phyloP scores from a whole-genome alignment of 116 monocot species.

The Papilionanthe hybrid region DNA sequence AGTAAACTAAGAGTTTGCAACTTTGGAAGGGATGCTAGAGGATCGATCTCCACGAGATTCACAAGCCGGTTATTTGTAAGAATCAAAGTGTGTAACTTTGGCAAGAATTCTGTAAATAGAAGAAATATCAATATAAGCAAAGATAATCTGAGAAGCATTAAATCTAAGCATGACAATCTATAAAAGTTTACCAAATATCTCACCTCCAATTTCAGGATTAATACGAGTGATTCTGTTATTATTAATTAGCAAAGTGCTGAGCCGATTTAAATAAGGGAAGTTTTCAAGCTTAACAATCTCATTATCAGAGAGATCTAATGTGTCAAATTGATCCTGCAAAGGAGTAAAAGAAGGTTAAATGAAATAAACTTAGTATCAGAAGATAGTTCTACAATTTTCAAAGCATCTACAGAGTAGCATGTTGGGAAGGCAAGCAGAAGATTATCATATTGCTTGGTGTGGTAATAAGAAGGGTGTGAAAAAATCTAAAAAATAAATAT shows the following conservation, averaged over 20 bases:
- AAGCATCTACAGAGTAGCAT: neutral
- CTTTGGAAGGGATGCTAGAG: conserved; percentile 81
- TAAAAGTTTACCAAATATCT: conserved; percentile 10
- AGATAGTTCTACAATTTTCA: neutral
- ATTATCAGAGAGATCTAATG: conserved; percentile 93
- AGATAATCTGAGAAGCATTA: neutral
- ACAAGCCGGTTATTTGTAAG: conserved; percentile 92
- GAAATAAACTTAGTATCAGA: too few species aligned
- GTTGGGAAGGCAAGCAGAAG: neutral
- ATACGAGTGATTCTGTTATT: conserved; percentile 97
- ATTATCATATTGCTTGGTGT: neutral
- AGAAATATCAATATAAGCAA: neutral
- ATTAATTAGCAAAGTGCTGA: conserved; percentile 82
- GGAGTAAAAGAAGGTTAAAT: neutral
- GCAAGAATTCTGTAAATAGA: conserved; percentile 65
- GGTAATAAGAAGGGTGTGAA: too few species aligned
- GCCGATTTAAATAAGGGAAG: conserved; percentile 73
- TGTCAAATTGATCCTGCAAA: conserved; percentile 89
- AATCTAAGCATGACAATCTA: neutral
- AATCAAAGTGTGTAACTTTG: conserved; percentile 83
- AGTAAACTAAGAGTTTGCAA: conserved; percentile 80
- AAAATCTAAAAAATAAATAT: too few species aligned
- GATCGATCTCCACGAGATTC: conserved; percentile 92
- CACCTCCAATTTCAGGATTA: conserved; percentile 94
- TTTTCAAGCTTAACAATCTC: conserved; percentile 99